Evolutionary conservation across 2,329 filamentous ascomycete genomes (phyloP), one percentile per base, ranked within the genome.

Genomic region (Dothistroma pini): DNA sequence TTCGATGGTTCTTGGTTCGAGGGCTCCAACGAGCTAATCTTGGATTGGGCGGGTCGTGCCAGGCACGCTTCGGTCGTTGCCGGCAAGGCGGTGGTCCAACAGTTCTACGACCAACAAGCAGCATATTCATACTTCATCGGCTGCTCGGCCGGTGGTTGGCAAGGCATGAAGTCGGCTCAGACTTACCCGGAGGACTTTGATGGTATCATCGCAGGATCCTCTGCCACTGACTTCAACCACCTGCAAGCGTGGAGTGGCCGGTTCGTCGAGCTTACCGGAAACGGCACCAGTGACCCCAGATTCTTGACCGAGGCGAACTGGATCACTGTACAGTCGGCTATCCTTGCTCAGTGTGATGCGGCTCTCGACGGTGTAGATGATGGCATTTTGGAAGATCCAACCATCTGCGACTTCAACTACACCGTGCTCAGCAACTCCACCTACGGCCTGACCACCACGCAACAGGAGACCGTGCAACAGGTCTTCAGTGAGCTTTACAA

Each of bases 301-400:
- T 81, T 79, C 64, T 71, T 81, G 29, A 73, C 75, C 0, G 19
- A 63, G 35, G 62, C 69, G 14, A 61, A 77, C 34, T 82, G 79
- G 80, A 64, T 70, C 12, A 68, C 73, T 0, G 78, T 81, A 19
- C 76, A 80, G 59, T 62, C 71, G 16, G 76, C 78, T 53, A 72
- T 81, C 38, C 63, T 83, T 34, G 72, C 74, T 12, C 80, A 83
- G 67, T 84, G 82, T 67, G 81, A 84, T 63, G 77, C 74, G 71
- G 66, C 67, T 2, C 70, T 81, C 7, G 82, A 84, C 64, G 79
- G 79, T 19, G 76, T 77, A 12, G 68, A 71, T 10, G 82, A 84
- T 66, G 79, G 79, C 8, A 77, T 82, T 57, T 70, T 82, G 32
- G 79, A 80, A 65, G 77, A 79, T 64, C 75, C 79, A 2, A 72